These are phyloP conservation scores for Kluyveromyces aestuarii DNA, from an alignment of 805 yeast genomes.

Conservation along the genomic window DNA sequence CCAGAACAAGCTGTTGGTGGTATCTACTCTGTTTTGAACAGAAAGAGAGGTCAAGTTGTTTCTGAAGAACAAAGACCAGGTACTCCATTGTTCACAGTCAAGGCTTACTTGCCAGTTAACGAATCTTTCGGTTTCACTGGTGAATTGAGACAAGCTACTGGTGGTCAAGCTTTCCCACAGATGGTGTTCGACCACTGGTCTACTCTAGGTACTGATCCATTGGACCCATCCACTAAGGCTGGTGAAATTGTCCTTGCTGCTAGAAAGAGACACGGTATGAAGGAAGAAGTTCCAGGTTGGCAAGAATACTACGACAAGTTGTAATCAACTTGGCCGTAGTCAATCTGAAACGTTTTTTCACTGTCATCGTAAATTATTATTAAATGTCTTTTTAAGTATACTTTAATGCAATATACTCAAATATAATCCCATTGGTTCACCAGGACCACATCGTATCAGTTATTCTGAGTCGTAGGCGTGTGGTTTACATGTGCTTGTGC, in stretches of 20 bases:
- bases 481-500: too few species aligned
- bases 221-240: conserved; percentile 72
- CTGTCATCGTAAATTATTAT: neutral
- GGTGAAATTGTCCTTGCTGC: conserved; percentile 54
- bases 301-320: conserved; percentile 96
- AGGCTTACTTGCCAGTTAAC: conserved; percentile 99
- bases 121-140: conserved; percentile 99
- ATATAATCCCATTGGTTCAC: neutral
- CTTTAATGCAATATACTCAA: conserved; percentile 4
- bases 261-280: conserved; percentile 96
- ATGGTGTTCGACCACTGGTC: conserved; percentile 99
- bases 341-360: neutral
- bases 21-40: conserved; percentile 98
- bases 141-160: conserved; percentile 99
- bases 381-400: conserved; percentile 2
- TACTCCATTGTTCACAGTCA: conserved; percentile 98
- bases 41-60: conserved; percentile 98
- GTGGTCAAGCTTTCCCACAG: conserved; percentile 99
- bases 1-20: conserved; percentile 99
- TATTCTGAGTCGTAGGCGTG: too few species aligned
- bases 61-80: conserved; percentile 99
- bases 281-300: conserved; percentile 97
- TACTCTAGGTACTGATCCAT: conserved; percentile 82
- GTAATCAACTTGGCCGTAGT: conserved; percentile 30
- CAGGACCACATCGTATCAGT: too few species aligned